Percentiles rank a stretch among this genome's conserved stretches.
Evolutionary conservation across 306 rosid genomes (phyloP).

Genomic region (Parietaria judaica): DNA sequence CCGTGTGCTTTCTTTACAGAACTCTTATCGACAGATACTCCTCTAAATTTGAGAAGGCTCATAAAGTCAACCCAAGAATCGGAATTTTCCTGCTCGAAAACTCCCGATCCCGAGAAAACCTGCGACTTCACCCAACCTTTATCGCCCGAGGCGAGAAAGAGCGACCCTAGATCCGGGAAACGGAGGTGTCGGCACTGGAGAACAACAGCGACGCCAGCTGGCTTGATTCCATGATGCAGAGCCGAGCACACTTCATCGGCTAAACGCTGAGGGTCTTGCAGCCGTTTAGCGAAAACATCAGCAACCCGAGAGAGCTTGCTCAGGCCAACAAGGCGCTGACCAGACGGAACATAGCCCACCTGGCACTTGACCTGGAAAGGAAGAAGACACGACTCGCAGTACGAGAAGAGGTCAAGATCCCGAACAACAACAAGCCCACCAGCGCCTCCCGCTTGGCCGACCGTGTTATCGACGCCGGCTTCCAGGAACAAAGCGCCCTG

Average conservation of each 20-base stretch:
- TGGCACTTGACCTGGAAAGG: conserved; percentile 92
- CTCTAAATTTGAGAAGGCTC: conserved; percentile 67
- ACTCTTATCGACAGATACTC: conserved; percentile 32
- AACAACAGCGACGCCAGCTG: conserved; percentile 78
- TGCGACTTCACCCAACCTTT: conserved; percentile 54
- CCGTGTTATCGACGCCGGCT: conserved; percentile 63
- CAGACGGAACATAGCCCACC: conserved; percentile 83
- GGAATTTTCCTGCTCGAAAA: conserved; percentile 49
- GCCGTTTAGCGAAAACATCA: conserved; percentile 48
- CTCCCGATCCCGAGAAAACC: conserved; percentile 76
- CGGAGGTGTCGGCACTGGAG: conserved; percentile 71
- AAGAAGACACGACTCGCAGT: conserved; percentile 92
- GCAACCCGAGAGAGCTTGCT: conserved; percentile 90
- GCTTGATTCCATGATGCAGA: conserved; percentile 56
- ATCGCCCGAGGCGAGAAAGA: conserved; percentile 46
- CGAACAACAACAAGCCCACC: conserved; percentile 94
- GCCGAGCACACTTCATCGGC: conserved; percentile 50
- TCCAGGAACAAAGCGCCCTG: conserved; percentile 90
- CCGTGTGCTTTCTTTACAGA: conserved; percentile 25
- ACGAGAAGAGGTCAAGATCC: conserved; percentile 77
- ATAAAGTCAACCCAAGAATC: conserved; percentile 63
- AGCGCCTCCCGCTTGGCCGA: conserved; percentile 88
- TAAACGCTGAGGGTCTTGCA: conserved; percentile 68
- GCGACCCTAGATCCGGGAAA: conserved; percentile 56
- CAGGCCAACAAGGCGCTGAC: conserved; percentile 75